These are phyloP conservation scores for Penicillium sp. DNA, from an alignment of 2,329 filamentous ascomycete genomes.

Conservation along the genomic window DNA sequence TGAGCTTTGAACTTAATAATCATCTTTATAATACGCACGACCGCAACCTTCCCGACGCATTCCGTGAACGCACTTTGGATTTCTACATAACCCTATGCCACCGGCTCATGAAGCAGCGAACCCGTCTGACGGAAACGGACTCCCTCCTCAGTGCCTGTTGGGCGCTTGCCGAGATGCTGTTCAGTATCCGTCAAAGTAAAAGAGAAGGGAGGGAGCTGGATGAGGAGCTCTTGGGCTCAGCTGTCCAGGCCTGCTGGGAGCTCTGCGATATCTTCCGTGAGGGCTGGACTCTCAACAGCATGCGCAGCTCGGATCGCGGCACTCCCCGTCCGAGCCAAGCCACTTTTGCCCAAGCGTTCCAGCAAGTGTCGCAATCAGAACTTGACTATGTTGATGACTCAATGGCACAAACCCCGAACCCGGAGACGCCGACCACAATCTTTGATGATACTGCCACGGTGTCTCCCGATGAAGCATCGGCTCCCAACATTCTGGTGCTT, in stretches of 20 bases:
- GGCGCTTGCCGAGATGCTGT: slow-evolving; percentile 89
- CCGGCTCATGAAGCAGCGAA: slow-evolving; percentile 91
- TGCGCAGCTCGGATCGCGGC: slow-evolving; percentile 70
- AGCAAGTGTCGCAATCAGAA: slow-evolving; percentile 52
- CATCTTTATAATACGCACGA: slow-evolving; percentile 94
- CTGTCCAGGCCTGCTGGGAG: slow-evolving; percentile 93
- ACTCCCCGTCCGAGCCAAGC: slow-evolving; percentile 81
- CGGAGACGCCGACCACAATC: slow-evolving; percentile 91
- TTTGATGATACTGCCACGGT: slow-evolving; percentile 90
- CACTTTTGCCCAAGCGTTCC: slow-evolving; percentile 64
- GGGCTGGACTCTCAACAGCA: slow-evolving; percentile 79
- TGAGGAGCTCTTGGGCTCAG: slow-evolving; percentile 81
- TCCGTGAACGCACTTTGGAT: slow-evolving; percentile 85
- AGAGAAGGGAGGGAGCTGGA: slow-evolving; percentile 72
- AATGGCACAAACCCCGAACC: slow-evolving; percentile 44
- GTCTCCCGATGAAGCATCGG: slow-evolving; percentile 75
- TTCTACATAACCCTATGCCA: slow-evolving; percentile 95
- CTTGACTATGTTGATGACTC: slow-evolving; percentile 30
- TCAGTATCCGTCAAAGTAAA: slow-evolving; percentile 81
- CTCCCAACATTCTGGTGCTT: slow-evolving; percentile 86
- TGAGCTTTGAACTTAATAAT: slow-evolving; percentile 94
- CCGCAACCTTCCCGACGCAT: slow-evolving; percentile 77
- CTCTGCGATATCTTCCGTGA: slow-evolving; percentile 90
- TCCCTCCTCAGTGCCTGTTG: slow-evolving; percentile 83
- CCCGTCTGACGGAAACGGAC: slow-evolving; percentile 77